Evolutionary conservation across 176 grass and related monocot species (phyloP), one percentile per base, ranked within the genome.

Genomic region (Triticum dicoccoides): DNA sequence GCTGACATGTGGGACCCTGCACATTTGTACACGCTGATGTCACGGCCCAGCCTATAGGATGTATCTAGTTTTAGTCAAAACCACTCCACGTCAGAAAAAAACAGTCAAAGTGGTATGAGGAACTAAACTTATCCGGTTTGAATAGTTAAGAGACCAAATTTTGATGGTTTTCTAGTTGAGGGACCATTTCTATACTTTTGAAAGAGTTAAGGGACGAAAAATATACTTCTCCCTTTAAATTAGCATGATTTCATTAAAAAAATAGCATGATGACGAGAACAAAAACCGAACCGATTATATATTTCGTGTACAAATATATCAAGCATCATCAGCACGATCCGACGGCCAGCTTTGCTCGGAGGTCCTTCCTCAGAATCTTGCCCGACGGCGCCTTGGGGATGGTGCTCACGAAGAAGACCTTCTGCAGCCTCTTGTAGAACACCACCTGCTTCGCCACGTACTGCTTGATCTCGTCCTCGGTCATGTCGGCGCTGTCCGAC

Each of bases 331-430:
- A 87, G 66, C 66, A 90, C 3, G 73, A 42, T 35, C 83, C 73
- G 34, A 68, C 76, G 0, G 89, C 93, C 59, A 98, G 5, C 58
- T 89, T 95, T 18, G 93, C 93, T 86, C 93, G 80, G 4, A 98
- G 73, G 44, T 98, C 93, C 89, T 98, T 98, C 87, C 95, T 93
- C 61, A 98, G 35, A 47, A 98, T 98, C 73, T 98, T 98, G 34
- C 95, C 95, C 0, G 95, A 92, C 44, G 93, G 87, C 9, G 91
- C 92, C 90, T 98, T 98, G 0, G 95, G 95, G 65, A 98, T 95
- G 9, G 83, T 45, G 2, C 90, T 84, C 11, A 84, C 87, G 85
- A 95, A 93, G 87, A 98, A 92, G 10, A 95, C 83, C 86, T 87
- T 93, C 32, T 84, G 74, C 58, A 98, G 58, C 83, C 93, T 91